Evolutionary conservation across 371 early-diverging fungal genomes (phyloP).

Genomic region (Lichtheimia corymbifera): DNA sequence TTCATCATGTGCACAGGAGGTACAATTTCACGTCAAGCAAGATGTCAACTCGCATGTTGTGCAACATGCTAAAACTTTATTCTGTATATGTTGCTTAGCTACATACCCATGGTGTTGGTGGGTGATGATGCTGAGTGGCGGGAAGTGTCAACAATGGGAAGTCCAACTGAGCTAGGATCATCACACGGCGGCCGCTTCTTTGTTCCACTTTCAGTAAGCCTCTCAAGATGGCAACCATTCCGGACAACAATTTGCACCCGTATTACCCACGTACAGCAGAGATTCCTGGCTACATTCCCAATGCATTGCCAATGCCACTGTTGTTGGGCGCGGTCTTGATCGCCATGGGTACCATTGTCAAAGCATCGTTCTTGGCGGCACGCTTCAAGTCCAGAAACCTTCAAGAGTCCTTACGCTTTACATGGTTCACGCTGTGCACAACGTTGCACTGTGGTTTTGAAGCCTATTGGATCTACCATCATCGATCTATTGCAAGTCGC

Average conservation of each 20-base stretch:
- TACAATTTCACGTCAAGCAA: no score
- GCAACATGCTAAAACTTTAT: no score
- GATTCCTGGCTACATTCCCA: conserved; percentile 58
- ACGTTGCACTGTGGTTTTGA: conserved; percentile 85
- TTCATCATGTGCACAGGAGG: no score
- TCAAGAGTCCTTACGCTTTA: conserved; percentile 45
- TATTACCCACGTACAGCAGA: conserved; percentile 55
- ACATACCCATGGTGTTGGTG: no score
- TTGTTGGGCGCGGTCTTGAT: conserved; percentile 42
- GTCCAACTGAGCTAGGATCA: no score
- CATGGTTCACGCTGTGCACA: conserved; percentile 82
- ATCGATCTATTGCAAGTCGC: conserved; percentile 64
- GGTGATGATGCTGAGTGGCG: no score
- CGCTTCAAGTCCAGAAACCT: conserved; percentile 25
- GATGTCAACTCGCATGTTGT: no score
- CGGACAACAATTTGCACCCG: conserved; percentile 36
- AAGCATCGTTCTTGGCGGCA: conserved; percentile 24
- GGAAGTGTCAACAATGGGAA: no score
- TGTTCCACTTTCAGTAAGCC: no score
- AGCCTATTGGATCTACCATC: conserved; percentile 78
- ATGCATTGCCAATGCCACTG: conserved; percentile 34
- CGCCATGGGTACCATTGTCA: conserved; percentile 27
- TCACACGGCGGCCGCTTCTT: no score
- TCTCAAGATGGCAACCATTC: no score
- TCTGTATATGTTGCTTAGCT: no score